Evolutionary conservation across 441 rosid species (phyloP).

Genomic region (Melastoma candidum): DNA sequence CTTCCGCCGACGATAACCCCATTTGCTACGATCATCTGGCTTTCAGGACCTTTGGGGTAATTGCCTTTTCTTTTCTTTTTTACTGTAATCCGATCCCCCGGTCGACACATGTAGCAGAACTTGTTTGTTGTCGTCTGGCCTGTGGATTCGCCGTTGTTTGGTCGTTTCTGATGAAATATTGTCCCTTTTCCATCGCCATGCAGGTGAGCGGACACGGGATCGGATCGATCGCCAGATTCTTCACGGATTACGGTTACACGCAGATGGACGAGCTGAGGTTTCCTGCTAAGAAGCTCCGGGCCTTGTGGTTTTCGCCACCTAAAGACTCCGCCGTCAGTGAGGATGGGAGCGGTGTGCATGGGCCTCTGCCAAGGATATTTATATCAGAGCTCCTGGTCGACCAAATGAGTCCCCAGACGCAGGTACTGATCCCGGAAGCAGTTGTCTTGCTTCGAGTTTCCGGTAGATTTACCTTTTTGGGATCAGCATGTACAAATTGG

Average conservation of each 20-base stretch:
- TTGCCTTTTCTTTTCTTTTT: background rate
- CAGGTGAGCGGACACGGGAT: conserved; percentile 78
- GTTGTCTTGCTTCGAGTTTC: background rate
- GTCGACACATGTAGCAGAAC: too few relatives aligned
- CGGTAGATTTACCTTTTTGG: background rate
- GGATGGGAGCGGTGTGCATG: conserved; percentile 47
- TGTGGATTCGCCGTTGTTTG: conserved; percentile 3
- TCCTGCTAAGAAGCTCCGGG: conserved; percentile 84
- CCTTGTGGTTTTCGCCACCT: conserved; percentile 95
- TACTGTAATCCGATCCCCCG: background rate
- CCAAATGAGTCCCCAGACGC: conserved; percentile 62
- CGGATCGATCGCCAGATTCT: conserved; percentile 63
- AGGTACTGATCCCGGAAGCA: conserved; percentile 27
- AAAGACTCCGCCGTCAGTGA: conserved; percentile 17
- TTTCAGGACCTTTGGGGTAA: conserved; percentile 88
- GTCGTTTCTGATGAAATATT: background rate
- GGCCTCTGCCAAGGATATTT: conserved; percentile 80
- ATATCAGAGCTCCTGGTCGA: conserved; percentile 90
- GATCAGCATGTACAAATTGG: too few relatives aligned
- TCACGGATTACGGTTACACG: conserved; percentile 76
- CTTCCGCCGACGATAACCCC: conserved; percentile 34
- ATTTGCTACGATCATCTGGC: conserved; percentile 90
- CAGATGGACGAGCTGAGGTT: conserved; percentile 68
- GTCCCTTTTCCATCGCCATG: background rate
- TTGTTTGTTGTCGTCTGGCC: background rate